Conservation (phyloP, 306 rosid species). For the Fagus sylvatica region DNA sequence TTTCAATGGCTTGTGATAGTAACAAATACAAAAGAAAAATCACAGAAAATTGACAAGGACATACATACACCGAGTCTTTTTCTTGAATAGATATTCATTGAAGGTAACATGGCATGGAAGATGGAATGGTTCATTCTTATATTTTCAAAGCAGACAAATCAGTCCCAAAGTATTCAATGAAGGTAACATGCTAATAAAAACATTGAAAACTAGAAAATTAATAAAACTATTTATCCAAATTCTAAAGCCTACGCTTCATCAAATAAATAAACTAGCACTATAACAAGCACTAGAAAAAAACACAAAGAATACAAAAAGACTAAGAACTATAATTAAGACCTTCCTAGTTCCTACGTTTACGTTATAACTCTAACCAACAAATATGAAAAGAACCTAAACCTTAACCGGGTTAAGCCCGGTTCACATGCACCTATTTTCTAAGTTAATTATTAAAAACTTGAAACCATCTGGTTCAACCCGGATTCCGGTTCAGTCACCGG, state of each 20-base stretch:
- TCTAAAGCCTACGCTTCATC: not conserved
- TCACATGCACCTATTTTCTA: constrained; percentile 14
- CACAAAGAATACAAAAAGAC: not conserved
- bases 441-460: constrained; percentile 40
- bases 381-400: constrained; percentile 25
- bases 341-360: constrained; percentile 24
- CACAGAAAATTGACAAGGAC: not conserved
- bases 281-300: not conserved
- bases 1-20: constrained; percentile 22
- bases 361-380: constrained; percentile 17
- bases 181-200: too few species aligned
- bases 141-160: too few species aligned
- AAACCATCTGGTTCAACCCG: constrained; percentile 41
- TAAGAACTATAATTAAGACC: constrained; percentile 4
- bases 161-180: too few species aligned
- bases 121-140: too few species aligned
- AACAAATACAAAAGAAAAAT: constrained; percentile 16
- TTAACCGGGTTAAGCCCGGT: constrained; percentile 37
- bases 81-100: too few species aligned
- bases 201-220: not conserved
- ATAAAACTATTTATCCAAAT: not conserved
- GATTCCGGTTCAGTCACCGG: constrained; percentile 33
- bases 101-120: too few species aligned
- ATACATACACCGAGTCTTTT: not conserved
- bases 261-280: constrained; percentile 5